Evolutionary conservation across 2,329 filamentous ascomycete genomes (phyloP).

Genomic region (Gremmenia infestans): DNA sequence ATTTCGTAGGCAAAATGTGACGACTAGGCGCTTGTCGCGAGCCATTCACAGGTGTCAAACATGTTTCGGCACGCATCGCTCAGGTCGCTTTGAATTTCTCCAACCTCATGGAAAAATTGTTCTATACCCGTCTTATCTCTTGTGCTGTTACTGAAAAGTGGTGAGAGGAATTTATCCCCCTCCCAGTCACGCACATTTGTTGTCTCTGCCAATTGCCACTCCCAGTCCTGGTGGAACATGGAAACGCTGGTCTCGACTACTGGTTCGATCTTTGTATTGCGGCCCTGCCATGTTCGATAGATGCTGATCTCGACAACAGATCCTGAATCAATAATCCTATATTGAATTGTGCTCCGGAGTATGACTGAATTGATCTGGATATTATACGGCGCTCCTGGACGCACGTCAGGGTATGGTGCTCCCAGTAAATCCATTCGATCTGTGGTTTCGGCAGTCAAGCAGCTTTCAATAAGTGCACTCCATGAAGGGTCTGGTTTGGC

Average conservation of each 20-base stretch:
- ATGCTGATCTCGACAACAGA: slow-evolving; percentile 29
- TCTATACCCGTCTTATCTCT: slow-evolving; percentile 14
- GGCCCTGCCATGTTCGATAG: slow-evolving; percentile 25
- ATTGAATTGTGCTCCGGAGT: slow-evolving; percentile 25
- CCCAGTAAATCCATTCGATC: slow-evolving; percentile 20
- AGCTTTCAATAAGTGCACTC: slow-evolving; percentile 15
- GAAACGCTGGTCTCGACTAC: slow-evolving; percentile 21
- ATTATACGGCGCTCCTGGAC: slow-evolving; percentile 4
- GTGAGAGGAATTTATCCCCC: slow-evolving; percentile 16
- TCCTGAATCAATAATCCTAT: slow-evolving; percentile 15
- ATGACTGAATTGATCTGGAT: slow-evolving; percentile 18
- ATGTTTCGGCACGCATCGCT: background rate
- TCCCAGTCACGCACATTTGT: slow-evolving; percentile 21
- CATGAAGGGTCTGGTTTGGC: slow-evolving; percentile 13
- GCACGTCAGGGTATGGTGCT: slow-evolving; percentile 22
- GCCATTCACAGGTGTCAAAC: background rate
- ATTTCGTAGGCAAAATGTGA: background rate
- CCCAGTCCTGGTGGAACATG: slow-evolving; percentile 29
- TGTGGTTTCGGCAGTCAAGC: slow-evolving; percentile 13
- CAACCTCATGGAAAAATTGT: slow-evolving; percentile 18
- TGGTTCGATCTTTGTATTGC: slow-evolving; percentile 20
- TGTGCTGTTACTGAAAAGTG: slow-evolving; percentile 19
- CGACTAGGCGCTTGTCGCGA: background rate
- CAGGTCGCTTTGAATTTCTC: slow-evolving; percentile 12
- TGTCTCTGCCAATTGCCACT: slow-evolving; percentile 22